These are phyloP conservation scores for Pseudogymnoascus sp. DNA, from an alignment of 2,329 filamentous ascomycete genomes.

Conservation along the genomic window DNA sequence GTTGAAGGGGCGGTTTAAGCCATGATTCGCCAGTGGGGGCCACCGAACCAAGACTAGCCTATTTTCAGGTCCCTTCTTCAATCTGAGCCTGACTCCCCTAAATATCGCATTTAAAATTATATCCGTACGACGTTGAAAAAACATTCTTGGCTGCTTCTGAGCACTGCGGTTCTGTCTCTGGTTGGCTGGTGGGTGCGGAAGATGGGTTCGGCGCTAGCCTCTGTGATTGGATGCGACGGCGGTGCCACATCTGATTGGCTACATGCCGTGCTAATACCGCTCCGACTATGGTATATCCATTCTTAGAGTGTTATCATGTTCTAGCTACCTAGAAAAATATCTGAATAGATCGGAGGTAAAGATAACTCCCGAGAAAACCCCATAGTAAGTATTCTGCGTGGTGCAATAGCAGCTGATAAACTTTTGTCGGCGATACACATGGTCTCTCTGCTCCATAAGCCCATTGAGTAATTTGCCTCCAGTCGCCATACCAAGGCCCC, in stretches of 20 bases:
- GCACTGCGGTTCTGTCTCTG: slow-evolving; percentile 11
- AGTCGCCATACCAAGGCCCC: not conserved
- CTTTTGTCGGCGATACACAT: not conserved
- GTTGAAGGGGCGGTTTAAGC: not conserved
- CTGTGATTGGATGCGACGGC: slow-evolving; percentile 13
- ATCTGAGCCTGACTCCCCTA: not conserved
- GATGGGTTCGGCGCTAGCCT: not conserved
- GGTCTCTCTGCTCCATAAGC: not conserved
- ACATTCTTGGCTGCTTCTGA: not conserved
- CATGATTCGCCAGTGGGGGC: not conserved
- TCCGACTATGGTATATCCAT: not conserved
- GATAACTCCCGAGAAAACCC: not conserved
- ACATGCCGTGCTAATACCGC: not conserved
- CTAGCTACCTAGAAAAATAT: not conserved
- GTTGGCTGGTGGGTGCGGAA: slow-evolving; percentile 10
- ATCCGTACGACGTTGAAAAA: not conserved
- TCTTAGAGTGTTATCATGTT: not conserved
- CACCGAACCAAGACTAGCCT: not conserved
- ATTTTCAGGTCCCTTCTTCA: not conserved
- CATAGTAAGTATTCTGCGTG: not conserved
- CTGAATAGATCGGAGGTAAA: not conserved
- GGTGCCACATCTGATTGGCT: slow-evolving; percentile 1
- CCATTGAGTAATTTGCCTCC: not conserved
- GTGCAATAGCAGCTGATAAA: not conserved
- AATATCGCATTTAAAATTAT: not conserved